Percentiles rank a stretch among this genome's conserved stretches.
Conservation (phyloP, 768 basidiomycete genomes). For the Phylloporus rhodoxanthus region DNA sequence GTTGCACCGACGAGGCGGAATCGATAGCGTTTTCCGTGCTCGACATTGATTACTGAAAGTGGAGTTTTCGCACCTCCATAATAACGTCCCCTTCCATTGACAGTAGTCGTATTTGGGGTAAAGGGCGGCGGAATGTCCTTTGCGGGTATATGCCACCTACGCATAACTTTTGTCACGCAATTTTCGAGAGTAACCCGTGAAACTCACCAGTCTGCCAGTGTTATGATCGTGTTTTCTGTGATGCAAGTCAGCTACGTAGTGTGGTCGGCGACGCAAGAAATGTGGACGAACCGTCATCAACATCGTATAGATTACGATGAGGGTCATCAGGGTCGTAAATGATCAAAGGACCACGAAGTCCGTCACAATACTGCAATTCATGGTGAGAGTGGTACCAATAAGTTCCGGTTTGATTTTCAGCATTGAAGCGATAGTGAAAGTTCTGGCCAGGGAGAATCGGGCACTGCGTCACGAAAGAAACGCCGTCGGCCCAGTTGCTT, state of each 20-base stretch:
- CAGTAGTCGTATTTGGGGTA: constrained; percentile 35
- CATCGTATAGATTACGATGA: constrained; percentile 36
- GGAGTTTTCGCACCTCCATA: constrained; percentile 28
- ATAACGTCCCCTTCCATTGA: constrained; percentile 42
- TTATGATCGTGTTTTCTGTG: constrained; percentile 39
- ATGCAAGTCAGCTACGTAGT: background rate
- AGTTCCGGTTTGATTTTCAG: constrained; percentile 37
- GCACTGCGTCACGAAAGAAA: constrained; percentile 41
- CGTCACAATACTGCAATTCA: constrained; percentile 37
- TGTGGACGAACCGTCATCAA: constrained; percentile 37
- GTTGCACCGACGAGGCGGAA: constrained; percentile 34
- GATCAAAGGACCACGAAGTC: constrained; percentile 38
- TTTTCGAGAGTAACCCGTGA: background rate
- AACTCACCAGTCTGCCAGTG: constrained; percentile 41
- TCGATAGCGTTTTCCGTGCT: constrained; percentile 36
- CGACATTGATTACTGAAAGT: constrained; percentile 36
- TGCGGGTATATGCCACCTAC: constrained; percentile 27
- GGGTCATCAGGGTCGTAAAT: constrained; percentile 46
- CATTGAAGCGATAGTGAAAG: constrained; percentile 40
- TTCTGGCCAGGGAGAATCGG: constrained; percentile 36
- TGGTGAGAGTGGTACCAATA: constrained; percentile 48
- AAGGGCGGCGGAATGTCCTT: constrained; percentile 18
- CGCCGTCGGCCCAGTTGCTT: constrained; percentile 35
- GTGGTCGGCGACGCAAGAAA: background rate
- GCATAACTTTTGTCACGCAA: background rate